Percentiles rank a stretch among this genome's conserved stretches.
phyloP scores from a whole-genome alignment of 192 early-diverging fungal genomes.

The Gryganskiella cystojenkinii region DNA sequence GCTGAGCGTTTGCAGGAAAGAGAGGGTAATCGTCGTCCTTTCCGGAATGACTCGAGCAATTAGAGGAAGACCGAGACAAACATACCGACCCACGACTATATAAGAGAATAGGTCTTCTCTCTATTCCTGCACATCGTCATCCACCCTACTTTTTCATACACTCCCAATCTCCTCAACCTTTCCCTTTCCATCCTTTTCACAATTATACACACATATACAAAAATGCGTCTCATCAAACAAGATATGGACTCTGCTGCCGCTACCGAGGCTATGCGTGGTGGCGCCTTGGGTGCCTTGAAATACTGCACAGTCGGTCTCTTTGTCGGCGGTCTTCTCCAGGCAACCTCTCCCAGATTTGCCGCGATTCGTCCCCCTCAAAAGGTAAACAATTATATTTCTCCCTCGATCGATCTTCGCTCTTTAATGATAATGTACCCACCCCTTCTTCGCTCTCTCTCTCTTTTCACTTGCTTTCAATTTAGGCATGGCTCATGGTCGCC shows the following conservation, averaged over 20 bases:
- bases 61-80: too few species aligned
- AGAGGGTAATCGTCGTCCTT: too few species aligned
- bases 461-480: background rate
- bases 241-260: conserved; percentile 35
- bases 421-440: background rate
- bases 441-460: background rate
- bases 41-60: too few species aligned
- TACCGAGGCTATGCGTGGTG: conserved; percentile 40
- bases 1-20: too few species aligned
- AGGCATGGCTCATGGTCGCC: conserved; percentile 46
- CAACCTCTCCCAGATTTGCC: conserved; percentile 29
- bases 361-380: conserved; percentile 41
- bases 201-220: background rate
- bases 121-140: background rate
- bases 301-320: conserved; percentile 41
- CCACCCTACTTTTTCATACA: background rate
- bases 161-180: background rate
- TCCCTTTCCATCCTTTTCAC: background rate
- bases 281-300: conserved; percentile 32
- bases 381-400: background rate
- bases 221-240: conserved; percentile 48
- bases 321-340: conserved; percentile 26
- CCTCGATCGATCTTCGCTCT: background rate
- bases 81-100: too few species aligned
- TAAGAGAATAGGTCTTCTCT: background rate